Evolutionary conservation across 2,329 filamentous ascomycete genomes (phyloP).

Genomic region (Acarospora socialis): DNA sequence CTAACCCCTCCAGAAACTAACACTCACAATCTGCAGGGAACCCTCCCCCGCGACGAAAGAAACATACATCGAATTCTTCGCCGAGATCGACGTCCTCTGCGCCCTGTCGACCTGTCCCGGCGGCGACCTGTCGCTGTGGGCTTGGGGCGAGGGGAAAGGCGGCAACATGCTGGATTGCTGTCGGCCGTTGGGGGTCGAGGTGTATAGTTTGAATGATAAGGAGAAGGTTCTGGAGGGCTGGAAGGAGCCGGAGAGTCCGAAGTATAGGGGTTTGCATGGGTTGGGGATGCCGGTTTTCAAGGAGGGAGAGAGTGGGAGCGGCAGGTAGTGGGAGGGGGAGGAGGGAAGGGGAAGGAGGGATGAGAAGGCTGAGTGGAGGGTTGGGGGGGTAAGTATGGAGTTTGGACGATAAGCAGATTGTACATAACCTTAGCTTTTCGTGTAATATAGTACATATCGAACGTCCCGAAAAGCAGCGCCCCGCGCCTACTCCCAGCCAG

Average conservation of each 20-base stretch:
- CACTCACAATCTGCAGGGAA: constrained; percentile 19
- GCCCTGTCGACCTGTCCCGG: constrained; percentile 59
- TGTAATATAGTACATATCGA: no score
- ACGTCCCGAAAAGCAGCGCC: no score
- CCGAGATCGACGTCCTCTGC: constrained; percentile 60
- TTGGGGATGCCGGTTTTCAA: constrained; percentile 34
- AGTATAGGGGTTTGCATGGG: constrained; percentile 54
- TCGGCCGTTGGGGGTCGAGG: constrained; percentile 59
- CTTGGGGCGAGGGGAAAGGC: constrained; percentile 48
- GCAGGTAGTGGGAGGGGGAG: no score
- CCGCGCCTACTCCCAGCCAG: no score
- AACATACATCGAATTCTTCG: constrained; percentile 59
- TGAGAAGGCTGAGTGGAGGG: no score
- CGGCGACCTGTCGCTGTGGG: constrained; percentile 70
- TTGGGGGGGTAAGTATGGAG: no score
- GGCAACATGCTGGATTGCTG: constrained; percentile 56
- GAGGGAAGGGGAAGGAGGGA: no score
- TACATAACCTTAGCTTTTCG: no score
- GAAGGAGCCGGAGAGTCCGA: constrained; percentile 44
- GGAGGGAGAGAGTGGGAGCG: constrained; percentile 11
- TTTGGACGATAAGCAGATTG: no score
- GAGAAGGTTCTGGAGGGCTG: constrained; percentile 45
- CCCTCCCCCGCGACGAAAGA: constrained; percentile 32
- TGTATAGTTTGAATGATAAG: constrained; percentile 48
- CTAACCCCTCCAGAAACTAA: no score